phyloP scores from a whole-genome alignment of 2,329 filamentous ascomycete genomes.

The Penicillium sp. region DNA sequence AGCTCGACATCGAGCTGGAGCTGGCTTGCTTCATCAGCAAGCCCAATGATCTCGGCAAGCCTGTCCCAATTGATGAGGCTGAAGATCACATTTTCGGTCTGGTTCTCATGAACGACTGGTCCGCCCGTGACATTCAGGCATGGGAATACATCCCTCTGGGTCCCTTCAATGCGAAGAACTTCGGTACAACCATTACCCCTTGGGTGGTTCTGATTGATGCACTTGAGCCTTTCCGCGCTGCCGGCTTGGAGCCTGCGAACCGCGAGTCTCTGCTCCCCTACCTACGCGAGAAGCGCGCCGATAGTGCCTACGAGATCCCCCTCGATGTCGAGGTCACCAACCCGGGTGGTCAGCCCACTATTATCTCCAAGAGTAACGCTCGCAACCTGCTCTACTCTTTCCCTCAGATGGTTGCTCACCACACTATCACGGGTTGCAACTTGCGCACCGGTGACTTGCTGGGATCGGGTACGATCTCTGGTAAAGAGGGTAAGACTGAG shows the following conservation, averaged over 20 bases:
- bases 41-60: constrained; percentile 62
- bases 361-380: constrained; percentile 60
- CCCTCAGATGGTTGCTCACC: constrained; percentile 78
- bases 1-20: constrained; percentile 77
- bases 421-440: constrained; percentile 71
- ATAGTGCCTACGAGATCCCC: constrained; percentile 65
- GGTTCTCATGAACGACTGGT: constrained; percentile 86
- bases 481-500: constrained; percentile 54
- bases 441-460: constrained; percentile 72
- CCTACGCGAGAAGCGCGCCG: constrained; percentile 57
- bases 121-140: constrained; percentile 73
- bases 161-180: constrained; percentile 82
- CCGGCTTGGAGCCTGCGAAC: constrained; percentile 53
- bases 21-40: constrained; percentile 71
- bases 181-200: constrained; percentile 71
- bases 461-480: constrained; percentile 76
- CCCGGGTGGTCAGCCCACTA: constrained; percentile 51
- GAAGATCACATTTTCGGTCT: constrained; percentile 73
- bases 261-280: constrained; percentile 58
- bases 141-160: constrained; percentile 84
- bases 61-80: constrained; percentile 62
- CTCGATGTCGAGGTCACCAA: constrained; percentile 59
- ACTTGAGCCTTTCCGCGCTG: constrained; percentile 62
- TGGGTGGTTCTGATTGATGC: constrained; percentile 79
- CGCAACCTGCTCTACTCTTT: constrained; percentile 77